Base-by-base conservation (phyloP, 495 filamentous ascomycete genomes). In the Evansstolkia leycettana region DNA sequence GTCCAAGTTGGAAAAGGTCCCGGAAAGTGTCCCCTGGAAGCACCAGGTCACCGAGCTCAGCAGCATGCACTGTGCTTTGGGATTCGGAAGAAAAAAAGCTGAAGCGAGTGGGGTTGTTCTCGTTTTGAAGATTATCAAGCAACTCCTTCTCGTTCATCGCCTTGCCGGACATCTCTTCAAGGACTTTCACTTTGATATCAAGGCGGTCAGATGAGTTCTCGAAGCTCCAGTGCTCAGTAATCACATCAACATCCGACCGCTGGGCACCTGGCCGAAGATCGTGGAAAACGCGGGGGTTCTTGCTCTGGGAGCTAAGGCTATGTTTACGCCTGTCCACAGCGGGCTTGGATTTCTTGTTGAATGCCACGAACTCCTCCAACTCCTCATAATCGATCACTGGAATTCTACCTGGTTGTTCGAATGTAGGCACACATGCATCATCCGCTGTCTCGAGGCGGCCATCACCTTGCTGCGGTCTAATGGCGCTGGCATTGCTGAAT, bases 61-160 rank as follows among this genome's bases (percentile, higher is more conserved):
- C 70, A 17, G 90, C 84, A 48, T 95, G 86, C 35, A 96, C 81
- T 4, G 86, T 92, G 20, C 81, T 80, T 48, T 95, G 86, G 47
- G 83, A 78, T 20, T 88, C 83, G 0, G 92, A 94, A 0, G 86
- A 94, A 58, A 98, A 98, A 58, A 96, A 95, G 38, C 84, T 88
- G 56, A 90, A 95, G 0, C 89, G 76, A 53, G 75, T 84, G 11
- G 70, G 74, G 40, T 82, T 74, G 41, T 63, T 67, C 28, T 55
- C 57, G 25, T 61, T 67, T 38, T 53, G 60, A 17, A 58, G 44
- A 0, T 47, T 51, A 17, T 56, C 45, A 3, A 63, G 41, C 12
- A 48, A 36, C 15, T 46, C 50, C 45, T 54, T 58, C 38, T 58
- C 55, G 32, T 61, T 43, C 7, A 60, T 14, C 8, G 47, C 34